These are phyloP conservation scores for Lasiodiplodia citricola DNA, from an alignment of 2,329 filamentous ascomycete species.

Conservation along the genomic window DNA sequence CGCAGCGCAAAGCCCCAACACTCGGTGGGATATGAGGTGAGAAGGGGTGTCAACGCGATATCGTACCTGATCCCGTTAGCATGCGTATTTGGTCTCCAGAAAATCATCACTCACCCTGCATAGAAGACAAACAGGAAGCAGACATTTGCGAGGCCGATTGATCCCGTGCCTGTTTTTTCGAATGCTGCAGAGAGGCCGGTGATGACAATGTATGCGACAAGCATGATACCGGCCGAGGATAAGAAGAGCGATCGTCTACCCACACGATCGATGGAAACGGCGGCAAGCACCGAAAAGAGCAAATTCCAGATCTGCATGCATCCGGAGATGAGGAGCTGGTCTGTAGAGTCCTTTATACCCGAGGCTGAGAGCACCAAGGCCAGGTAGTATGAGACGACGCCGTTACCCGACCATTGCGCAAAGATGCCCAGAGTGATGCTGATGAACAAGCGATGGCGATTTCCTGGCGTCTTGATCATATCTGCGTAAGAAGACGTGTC, in stretches of 20 bases:
- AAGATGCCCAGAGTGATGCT: slow-evolving; percentile 60
- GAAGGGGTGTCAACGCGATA: slow-evolving; percentile 40
- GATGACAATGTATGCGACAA: slow-evolving; percentile 42
- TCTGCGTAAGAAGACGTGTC: slow-evolving; percentile 51
- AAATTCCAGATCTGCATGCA: slow-evolving; percentile 66
- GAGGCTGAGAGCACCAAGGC: slow-evolving; percentile 39
- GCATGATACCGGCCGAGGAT: slow-evolving; percentile 46
- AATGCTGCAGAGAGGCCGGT: slow-evolving; percentile 24
- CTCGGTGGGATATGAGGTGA: slow-evolving; percentile 53
- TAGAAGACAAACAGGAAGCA: slow-evolving; percentile 36
- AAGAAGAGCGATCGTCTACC: slow-evolving; percentile 44
- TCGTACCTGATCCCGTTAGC: slow-evolving; percentile 28
- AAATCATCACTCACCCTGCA: slow-evolving; percentile 23
- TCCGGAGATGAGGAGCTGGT: slow-evolving; percentile 50
- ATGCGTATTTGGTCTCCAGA: neutral
- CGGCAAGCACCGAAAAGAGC: slow-evolving; percentile 57
- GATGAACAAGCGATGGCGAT: slow-evolving; percentile 60
- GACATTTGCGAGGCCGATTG: slow-evolving; percentile 38
- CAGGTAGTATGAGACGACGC: slow-evolving; percentile 52
- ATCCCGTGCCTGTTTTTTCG: neutral
- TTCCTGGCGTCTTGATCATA: slow-evolving; percentile 56
- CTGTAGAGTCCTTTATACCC: slow-evolving; percentile 41
- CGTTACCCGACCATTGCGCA: slow-evolving; percentile 64
- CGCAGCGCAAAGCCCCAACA: slow-evolving; percentile 54
- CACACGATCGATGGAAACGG: slow-evolving; percentile 42